These are phyloP conservation scores for Fusarium udum DNA, from an alignment of 2,329 filamentous ascomycete species.

Conservation along the genomic window DNA sequence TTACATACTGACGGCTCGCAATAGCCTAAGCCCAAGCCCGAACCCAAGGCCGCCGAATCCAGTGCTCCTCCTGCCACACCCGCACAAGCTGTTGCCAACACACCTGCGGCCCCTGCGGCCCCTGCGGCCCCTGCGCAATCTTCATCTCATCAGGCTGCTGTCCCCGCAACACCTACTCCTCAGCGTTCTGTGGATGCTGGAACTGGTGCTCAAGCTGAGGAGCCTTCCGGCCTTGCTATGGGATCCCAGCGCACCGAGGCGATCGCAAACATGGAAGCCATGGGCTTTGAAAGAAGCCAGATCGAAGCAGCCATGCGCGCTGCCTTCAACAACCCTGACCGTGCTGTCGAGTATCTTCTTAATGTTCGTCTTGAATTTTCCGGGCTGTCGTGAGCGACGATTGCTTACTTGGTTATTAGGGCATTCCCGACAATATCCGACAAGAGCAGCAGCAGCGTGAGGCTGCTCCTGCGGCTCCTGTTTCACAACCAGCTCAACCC, in stretches of 20 bases:
- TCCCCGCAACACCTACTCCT: constrained; percentile 64
- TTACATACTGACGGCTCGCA: constrained; percentile 21
- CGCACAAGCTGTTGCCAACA: constrained; percentile 63
- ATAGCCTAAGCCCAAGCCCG: constrained; percentile 72
- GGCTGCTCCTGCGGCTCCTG: constrained; percentile 49
- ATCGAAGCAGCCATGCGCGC: constrained; percentile 96
- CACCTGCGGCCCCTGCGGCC: constrained; percentile 67
- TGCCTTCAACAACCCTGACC: constrained; percentile 95
- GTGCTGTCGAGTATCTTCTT: constrained; percentile 94
- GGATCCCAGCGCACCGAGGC: constrained; percentile 84
- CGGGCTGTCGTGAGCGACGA: not conserved
- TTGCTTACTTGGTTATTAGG: constrained; percentile 59
- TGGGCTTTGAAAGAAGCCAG: constrained; percentile 90
- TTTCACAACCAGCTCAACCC: constrained; percentile 52
- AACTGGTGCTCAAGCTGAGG: constrained; percentile 57
- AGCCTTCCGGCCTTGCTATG: constrained; percentile 83
- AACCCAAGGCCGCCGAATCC: constrained; percentile 64
- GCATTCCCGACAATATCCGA: constrained; percentile 86
- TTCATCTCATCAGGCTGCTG: constrained; percentile 59
- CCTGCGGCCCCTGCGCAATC: constrained; percentile 53
- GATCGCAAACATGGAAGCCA: constrained; percentile 92
- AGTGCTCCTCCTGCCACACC: constrained; percentile 69
- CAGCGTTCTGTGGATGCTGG: constrained; percentile 52
- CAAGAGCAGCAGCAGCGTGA: constrained; percentile 70
- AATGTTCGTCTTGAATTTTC: constrained; percentile 65